phyloP scores from a whole-genome alignment of 176 grass and related monocot species.

The Saccharum officinarum region DNA sequence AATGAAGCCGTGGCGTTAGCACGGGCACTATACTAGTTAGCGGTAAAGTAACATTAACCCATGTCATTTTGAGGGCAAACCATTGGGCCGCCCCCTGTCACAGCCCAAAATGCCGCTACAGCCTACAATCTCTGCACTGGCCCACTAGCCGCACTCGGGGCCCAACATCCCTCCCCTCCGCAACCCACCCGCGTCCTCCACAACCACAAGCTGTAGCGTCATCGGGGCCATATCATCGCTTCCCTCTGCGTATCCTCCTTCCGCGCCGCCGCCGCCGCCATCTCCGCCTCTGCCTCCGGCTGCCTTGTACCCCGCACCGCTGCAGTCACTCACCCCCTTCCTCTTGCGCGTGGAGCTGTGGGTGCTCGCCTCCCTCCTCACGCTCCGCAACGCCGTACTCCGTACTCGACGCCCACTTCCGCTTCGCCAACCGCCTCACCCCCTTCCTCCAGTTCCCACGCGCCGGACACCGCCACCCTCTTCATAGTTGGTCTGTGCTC shows the following conservation, averaged over 20 bases:
- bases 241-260: constrained; percentile 79
- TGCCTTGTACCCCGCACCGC: constrained; percentile 32
- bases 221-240: constrained; percentile 32
- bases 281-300: constrained; percentile 19
- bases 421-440: constrained; percentile 77
- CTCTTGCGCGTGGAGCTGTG: constrained; percentile 83
- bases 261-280: constrained; percentile 37
- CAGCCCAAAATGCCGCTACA: neutral
- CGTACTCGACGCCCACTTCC: constrained; percentile 71
- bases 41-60: too few species aligned
- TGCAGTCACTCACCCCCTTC: constrained; percentile 44
- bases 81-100: neutral
- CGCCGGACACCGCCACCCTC: constrained; percentile 64
- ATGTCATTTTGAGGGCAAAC: neutral
- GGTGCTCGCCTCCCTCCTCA: constrained; percentile 83
- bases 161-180: neutral
- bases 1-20: too few species aligned
- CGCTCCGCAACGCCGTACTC: constrained; percentile 80
- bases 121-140: neutral
- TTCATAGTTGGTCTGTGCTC: constrained; percentile 32
- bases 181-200: neutral
- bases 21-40: too few species aligned
- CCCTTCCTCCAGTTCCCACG: constrained; percentile 61
- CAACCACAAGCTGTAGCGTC: too few species aligned
- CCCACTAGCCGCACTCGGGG: neutral